Evolutionary conservation across 106 monocot species (phyloP).

Genomic region (Dendrobium nobile): DNA sequence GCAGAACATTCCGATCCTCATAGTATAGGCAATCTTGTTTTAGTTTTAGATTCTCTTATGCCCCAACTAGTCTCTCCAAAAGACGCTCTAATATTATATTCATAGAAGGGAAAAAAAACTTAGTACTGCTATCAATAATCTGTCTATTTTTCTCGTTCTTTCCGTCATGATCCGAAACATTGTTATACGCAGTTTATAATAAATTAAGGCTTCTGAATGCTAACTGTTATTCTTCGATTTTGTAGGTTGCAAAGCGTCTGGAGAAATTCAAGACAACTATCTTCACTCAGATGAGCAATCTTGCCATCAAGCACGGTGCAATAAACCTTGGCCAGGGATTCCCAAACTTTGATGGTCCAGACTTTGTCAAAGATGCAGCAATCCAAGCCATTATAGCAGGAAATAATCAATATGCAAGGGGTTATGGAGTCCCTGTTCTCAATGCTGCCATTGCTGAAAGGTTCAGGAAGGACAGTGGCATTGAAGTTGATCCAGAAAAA

Average conservation of each 20-base stretch:
- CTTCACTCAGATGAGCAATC: constrained; percentile 96
- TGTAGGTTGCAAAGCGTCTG: constrained; percentile 80
- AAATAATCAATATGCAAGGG: constrained; percentile 92
- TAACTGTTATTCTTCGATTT: background rate
- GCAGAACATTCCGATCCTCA: too few relatives aligned
- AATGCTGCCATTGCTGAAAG: constrained; percentile 72
- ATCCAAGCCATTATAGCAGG: constrained; percentile 82
- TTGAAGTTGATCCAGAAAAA: constrained; percentile 72
- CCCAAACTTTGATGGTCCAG: constrained; percentile 96
- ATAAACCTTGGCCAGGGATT: constrained; percentile 98
- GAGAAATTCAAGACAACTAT: constrained; percentile 98
- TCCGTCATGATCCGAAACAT: too few relatives aligned
- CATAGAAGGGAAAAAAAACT: too few relatives aligned
- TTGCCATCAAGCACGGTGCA: constrained; percentile 82
- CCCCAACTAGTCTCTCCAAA: too few relatives aligned
- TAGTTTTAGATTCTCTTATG: too few relatives aligned
- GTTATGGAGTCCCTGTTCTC: constrained; percentile 79
- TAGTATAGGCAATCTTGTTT: too few relatives aligned
- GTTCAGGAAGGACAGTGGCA: constrained; percentile 71
- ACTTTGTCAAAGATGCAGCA: constrained; percentile 91
- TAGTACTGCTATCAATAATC: too few relatives aligned
- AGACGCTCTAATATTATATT: too few relatives aligned
- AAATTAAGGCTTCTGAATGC: too few relatives aligned
- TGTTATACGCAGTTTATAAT: too few relatives aligned
- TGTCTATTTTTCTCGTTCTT: too few relatives aligned